phyloP scores from a whole-genome alignment of 2,329 filamentous ascomycete genomes.

The Metarhizium brunneum region DNA sequence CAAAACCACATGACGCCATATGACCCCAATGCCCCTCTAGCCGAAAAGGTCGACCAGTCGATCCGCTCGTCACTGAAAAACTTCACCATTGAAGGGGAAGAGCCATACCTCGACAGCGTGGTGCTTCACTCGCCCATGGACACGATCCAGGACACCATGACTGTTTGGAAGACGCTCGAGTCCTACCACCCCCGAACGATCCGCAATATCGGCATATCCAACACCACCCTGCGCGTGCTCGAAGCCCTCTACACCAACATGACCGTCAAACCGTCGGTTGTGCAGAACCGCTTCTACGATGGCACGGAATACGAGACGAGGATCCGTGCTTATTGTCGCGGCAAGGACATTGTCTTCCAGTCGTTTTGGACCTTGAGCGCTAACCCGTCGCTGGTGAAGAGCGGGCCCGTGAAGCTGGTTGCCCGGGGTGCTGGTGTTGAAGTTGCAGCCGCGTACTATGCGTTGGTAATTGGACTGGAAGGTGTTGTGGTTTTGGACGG shows the following conservation, averaged over 20 bases:
- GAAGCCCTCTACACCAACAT: constrained; percentile 37
- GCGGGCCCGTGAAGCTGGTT: constrained; percentile 38
- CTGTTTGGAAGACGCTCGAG: constrained; percentile 59
- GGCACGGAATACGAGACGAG: constrained; percentile 49
- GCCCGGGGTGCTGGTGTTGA: constrained; percentile 30
- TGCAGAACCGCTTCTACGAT: constrained; percentile 68
- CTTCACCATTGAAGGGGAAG: constrained; percentile 35
- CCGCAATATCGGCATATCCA: constrained; percentile 65
- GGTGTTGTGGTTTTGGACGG: constrained; percentile 35
- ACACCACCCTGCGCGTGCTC: constrained; percentile 52
- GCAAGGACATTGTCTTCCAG: constrained; percentile 36
- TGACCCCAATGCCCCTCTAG: constrained; percentile 44
- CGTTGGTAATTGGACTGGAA: constrained; percentile 37
- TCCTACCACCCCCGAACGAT: constrained; percentile 56
- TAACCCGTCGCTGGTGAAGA: constrained; percentile 30
- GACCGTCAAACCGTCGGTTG: constrained; percentile 40
- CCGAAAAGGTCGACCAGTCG: constrained; percentile 57
- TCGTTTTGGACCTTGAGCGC: constrained; percentile 45
- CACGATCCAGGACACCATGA: constrained; percentile 38
- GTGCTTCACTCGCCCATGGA: constrained; percentile 57
- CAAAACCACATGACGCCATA: constrained; percentile 58
- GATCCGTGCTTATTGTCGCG: constrained; percentile 44
- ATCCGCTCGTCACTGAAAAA: constrained; percentile 57
- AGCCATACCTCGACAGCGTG: constrained; percentile 58
- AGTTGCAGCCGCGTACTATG: constrained; percentile 34